Evolutionary conservation across 2,329 filamentous ascomycete species (phyloP).

Genomic region (Paraphoma chrysanthemicola): DNA sequence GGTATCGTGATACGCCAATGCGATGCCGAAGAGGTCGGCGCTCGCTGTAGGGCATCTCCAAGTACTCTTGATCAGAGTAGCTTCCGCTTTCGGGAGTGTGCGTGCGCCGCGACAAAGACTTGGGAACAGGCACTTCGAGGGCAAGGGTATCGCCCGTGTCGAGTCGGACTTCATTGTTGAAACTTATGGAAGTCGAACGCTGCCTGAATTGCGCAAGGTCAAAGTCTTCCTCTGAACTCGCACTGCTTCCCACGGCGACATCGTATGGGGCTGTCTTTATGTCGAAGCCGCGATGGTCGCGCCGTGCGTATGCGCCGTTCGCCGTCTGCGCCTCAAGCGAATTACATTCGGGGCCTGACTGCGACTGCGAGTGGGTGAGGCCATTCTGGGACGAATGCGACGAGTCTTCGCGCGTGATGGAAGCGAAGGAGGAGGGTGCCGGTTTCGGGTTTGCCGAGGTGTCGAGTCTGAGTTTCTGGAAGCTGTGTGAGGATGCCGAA

Average conservation of each 20-base stretch:
- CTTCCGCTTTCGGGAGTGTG: slow-evolving; percentile 35
- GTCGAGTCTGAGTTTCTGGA: slow-evolving; percentile 52
- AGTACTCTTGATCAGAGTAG: slow-evolving; percentile 42
- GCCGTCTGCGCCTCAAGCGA: slow-evolving; percentile 25
- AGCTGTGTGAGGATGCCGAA: slow-evolving; percentile 48
- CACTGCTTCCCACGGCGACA: slow-evolving; percentile 33
- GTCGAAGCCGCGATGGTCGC: slow-evolving; percentile 24
- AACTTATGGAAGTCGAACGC: slow-evolving; percentile 50
- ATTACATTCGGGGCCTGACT: slow-evolving; percentile 25
- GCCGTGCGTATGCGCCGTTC: slow-evolving; percentile 24
- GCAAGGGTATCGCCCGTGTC: slow-evolving; percentile 49
- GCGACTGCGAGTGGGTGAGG: slow-evolving; percentile 28
- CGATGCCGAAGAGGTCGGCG: slow-evolving; percentile 31
- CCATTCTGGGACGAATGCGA: slow-evolving; percentile 33
- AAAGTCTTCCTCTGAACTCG: slow-evolving; percentile 34
- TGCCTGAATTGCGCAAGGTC: slow-evolving; percentile 35
- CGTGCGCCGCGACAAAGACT: slow-evolving; percentile 24
- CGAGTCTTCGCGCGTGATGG: slow-evolving; percentile 39
- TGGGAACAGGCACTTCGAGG: slow-evolving; percentile 48
- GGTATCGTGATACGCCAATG: slow-evolving; percentile 38
- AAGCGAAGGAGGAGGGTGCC: slow-evolving; percentile 46
- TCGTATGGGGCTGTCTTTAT: slow-evolving; percentile 24
- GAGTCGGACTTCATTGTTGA: slow-evolving; percentile 49
- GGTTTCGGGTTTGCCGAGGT: slow-evolving; percentile 44
- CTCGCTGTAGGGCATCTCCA: slow-evolving; percentile 36